Conservation (phyloP, 768 basidiomycete genomes). For the Boletales sp. region DNA sequence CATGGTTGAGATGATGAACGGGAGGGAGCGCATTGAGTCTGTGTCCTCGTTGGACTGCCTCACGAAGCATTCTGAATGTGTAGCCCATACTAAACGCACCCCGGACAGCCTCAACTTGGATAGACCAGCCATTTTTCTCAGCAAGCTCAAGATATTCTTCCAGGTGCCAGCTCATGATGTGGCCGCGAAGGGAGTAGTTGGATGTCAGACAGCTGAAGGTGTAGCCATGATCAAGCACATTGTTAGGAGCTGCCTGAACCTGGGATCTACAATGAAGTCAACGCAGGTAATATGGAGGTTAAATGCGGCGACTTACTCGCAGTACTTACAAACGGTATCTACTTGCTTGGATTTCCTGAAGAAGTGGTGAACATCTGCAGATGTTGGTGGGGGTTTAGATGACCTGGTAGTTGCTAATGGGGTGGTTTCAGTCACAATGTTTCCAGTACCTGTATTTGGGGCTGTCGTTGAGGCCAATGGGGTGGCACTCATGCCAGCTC, state of each 20-base stretch:
- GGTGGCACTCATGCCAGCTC: background rate
- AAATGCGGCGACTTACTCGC: background rate
- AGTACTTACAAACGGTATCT: background rate
- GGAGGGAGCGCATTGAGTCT: background rate
- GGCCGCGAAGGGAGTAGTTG: background rate
- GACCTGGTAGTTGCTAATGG: background rate
- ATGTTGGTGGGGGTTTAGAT: background rate
- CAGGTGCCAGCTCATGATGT: constrained; percentile 2
- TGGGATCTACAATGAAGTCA: background rate
- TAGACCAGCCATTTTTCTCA: background rate
- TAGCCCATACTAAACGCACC: background rate
- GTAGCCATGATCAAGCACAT: background rate
- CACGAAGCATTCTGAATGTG: background rate
- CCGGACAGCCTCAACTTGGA: background rate
- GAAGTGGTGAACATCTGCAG: constrained; percentile 1
- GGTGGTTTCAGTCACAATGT: background rate
- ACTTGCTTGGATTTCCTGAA: background rate
- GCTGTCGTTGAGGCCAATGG: background rate
- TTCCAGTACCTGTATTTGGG: background rate
- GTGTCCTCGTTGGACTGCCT: background rate
- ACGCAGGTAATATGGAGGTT: background rate
- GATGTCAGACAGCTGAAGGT: background rate
- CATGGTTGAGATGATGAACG: background rate
- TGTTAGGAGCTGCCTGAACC: background rate
- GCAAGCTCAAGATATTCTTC: background rate